Base-by-base conservation (phyloP, 192 early-diverging fungal species). In the Mortierella claussenii region DNA sequence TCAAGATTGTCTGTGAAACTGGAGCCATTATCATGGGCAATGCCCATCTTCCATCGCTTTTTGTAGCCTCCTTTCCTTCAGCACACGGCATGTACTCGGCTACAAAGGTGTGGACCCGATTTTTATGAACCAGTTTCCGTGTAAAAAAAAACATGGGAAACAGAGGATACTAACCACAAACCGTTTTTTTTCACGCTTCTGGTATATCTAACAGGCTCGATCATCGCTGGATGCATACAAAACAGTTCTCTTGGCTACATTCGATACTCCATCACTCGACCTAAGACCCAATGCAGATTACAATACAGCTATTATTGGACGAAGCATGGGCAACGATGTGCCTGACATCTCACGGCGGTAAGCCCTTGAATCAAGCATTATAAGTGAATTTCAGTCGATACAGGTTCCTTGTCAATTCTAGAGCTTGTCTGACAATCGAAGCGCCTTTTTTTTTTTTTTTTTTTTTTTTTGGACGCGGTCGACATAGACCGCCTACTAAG, bases 11-110 rank as follows among this genome's bases (percentile, higher is more conserved):
- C 6, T 85, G 85, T 43, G 81, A 81, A 12, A 85, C 79, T 9
- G 91, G 93, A 4, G 85, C 91, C 3, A 79, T 94, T 33, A 87
- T 91, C 15, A 70, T 93, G 51, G 93, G 93, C 11, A 90, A 91
- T 60, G 79, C 83, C 11, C 86, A 91, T 62, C 63, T 92, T 10
- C 83, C 82, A 7, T 84, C 89, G 3, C 80, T 92, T 28, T 34
- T 91, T 0, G 85, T 91, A 3, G 55, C 82, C 2, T 79, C 88
- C 9, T 92, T 87, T 55, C 76, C 86, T 33, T 83, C 83, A 24
- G 79, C 87, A 1, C 74, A 68, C 46, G 88, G 92, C 4, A 84
- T 80, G 53, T 91, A 90, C 42, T 81, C 74, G 23, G 81, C 83
- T 4, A 64, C 65, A 13, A 80, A 78, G 59, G 82, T 83, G 50